Evolutionary conservation across 2,329 filamentous ascomycete species (phyloP).

Genomic region (Didymella arachidicola): DNA sequence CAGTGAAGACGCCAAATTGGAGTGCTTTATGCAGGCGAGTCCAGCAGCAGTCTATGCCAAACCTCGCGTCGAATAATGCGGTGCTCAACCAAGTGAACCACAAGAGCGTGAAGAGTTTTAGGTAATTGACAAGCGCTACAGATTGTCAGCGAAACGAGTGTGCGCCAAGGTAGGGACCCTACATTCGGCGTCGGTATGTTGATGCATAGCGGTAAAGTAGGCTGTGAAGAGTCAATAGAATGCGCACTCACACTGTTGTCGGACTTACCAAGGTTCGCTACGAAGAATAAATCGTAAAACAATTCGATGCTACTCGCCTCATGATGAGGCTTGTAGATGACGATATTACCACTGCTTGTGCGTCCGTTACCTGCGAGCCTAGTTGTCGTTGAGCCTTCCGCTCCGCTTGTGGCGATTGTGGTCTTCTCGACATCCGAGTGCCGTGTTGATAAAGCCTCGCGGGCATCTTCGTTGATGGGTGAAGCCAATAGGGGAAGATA

Average conservation of each 20-base stretch:
- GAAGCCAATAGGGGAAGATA: slow-evolving; percentile 29
- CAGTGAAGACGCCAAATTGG: slow-evolving; percentile 70
- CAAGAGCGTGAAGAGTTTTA: slow-evolving; percentile 64
- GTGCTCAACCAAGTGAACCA: slow-evolving; percentile 73
- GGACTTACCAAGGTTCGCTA: slow-evolving; percentile 63
- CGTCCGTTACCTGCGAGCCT: slow-evolving; percentile 26
- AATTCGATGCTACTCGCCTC: slow-evolving; percentile 64
- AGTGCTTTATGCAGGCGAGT: slow-evolving; percentile 66
- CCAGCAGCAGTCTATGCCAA: slow-evolving; percentile 69
- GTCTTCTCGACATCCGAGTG: slow-evolving; percentile 27
- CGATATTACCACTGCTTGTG: slow-evolving; percentile 32
- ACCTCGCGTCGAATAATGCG: slow-evolving; percentile 70
- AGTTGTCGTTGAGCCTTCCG: slow-evolving; percentile 17
- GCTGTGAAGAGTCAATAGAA: slow-evolving; percentile 41
- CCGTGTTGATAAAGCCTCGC: slow-evolving; percentile 20
- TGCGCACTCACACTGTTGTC: neutral
- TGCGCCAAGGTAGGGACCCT: neutral
- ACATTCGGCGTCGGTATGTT: slow-evolving; percentile 59
- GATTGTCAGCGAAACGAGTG: slow-evolving; percentile 10
- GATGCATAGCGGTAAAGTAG: slow-evolving; percentile 65
- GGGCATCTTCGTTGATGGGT: slow-evolving; percentile 33
- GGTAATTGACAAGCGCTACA: slow-evolving; percentile 52
- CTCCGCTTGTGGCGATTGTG: slow-evolving; percentile 14
- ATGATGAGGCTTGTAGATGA: slow-evolving; percentile 38
- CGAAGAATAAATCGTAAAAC: slow-evolving; percentile 68